Percentiles rank a stretch among this genome's conserved stretches.
These are phyloP conservation scores for Aspergillus sp. DNA, from an alignment of 2,329 filamentous ascomycete genomes.

Conservation along the genomic window DNA sequence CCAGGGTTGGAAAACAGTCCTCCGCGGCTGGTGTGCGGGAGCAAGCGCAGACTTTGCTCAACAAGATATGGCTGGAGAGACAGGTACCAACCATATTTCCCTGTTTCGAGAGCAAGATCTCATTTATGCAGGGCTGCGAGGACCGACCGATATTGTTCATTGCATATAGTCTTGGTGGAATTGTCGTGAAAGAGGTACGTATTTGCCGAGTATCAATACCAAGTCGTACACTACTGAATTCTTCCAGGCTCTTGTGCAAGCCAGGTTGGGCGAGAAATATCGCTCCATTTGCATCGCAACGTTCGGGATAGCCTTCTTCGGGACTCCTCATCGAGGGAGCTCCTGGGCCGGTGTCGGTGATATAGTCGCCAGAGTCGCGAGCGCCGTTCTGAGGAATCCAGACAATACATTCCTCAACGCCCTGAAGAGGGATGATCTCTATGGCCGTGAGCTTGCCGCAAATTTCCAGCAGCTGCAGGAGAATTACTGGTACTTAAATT, in stretches of 20 bases:
- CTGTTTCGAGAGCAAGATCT: background rate
- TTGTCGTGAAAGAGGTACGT: conserved; percentile 21
- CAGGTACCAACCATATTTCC: conserved; percentile 1
- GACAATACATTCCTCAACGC: conserved; percentile 14
- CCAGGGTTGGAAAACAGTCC: conserved; percentile 15
- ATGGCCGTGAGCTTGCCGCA: conserved; percentile 6
- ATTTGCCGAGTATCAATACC: no score
- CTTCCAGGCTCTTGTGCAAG: conserved; percentile 9
- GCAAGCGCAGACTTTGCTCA: conserved; percentile 12
- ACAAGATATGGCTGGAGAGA: conserved; percentile 9
- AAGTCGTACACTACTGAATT: conserved; percentile 1
- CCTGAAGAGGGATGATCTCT: conserved; percentile 11
- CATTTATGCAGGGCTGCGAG: conserved; percentile 2
- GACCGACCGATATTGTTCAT: conserved; percentile 18
- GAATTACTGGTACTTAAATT: conserved; percentile 8
- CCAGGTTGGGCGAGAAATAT: conserved; percentile 8
- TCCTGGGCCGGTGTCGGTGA: conserved; percentile 10
- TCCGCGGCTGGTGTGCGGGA: conserved; percentile 14
- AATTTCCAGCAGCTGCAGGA: conserved; percentile 8
- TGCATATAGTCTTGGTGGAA: conserved; percentile 19
- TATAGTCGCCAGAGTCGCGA: conserved; percentile 11
- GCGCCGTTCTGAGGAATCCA: conserved; percentile 7
- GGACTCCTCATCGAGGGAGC: conserved; percentile 17
- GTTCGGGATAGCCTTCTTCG: conserved; percentile 15
- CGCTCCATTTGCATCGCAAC: conserved; percentile 10